Conservation (phyloP, 2,329 filamentous ascomycete genomes). For the Canariomyces notabilis region DNA sequence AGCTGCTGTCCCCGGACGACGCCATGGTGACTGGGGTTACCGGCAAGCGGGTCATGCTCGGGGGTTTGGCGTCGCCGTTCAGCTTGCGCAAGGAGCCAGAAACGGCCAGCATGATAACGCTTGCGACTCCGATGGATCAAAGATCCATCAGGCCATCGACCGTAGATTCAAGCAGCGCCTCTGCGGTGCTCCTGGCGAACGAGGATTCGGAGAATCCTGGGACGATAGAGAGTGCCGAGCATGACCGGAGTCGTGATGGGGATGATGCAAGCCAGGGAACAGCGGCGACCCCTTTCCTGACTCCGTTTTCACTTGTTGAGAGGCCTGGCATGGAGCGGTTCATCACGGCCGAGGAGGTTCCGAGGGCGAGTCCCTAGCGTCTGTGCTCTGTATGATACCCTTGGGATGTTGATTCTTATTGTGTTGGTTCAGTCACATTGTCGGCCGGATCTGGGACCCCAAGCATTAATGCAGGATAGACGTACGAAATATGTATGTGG, state of each 20-base stretch:
- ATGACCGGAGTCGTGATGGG: neutral
- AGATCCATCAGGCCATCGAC: conserved; percentile 32
- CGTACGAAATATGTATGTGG: no score
- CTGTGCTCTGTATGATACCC: no score
- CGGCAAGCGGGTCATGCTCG: conserved; percentile 61
- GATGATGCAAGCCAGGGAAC: neutral
- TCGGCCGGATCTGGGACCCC: no score
- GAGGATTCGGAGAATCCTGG: neutral
- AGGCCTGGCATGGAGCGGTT: conserved; percentile 49
- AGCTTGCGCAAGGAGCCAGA: conserved; percentile 59
- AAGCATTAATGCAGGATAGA: no score
- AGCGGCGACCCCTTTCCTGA: conserved; percentile 9
- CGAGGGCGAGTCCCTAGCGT: conserved; percentile 25
- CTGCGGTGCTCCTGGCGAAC: neutral
- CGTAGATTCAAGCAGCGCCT: conserved; percentile 17
- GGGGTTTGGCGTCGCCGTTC: conserved; percentile 69
- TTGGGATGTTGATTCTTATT: no score
- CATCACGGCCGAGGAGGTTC: conserved; percentile 45
- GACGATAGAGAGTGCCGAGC: neutral
- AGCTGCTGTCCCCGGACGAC: conserved; percentile 40
- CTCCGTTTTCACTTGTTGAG: conserved; percentile 18
- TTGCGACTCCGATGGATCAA: conserved; percentile 42
- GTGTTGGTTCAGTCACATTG: no score
- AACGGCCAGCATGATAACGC: conserved; percentile 66
- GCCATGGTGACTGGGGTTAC: conserved; percentile 45